Evolutionary conservation across 805 yeast species (phyloP).

Genomic region (Candida glaebosa): DNA sequence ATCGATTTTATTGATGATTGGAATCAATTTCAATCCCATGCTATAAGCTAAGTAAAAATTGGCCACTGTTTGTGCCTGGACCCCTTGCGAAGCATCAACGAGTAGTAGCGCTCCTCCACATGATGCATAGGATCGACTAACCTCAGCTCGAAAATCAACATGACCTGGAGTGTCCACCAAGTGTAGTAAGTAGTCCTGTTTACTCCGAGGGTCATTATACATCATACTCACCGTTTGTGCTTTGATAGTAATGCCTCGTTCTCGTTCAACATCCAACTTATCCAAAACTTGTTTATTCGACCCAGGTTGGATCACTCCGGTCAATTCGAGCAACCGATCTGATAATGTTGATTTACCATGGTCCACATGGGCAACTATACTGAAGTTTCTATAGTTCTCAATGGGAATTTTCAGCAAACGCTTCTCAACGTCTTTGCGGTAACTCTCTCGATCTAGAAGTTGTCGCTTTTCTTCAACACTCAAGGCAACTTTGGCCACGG

Average conservation of each 20-base stretch:
- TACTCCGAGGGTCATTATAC: conserved; percentile 53
- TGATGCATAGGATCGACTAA: conserved; percentile 88
- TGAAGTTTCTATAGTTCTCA: conserved; percentile 80
- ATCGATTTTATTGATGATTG: conserved; percentile 90
- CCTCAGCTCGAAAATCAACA: conserved; percentile 93
- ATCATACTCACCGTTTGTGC: conserved; percentile 97
- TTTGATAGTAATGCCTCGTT: conserved; percentile 93
- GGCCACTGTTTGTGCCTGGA: conserved; percentile 98
- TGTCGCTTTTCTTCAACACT: conserved; percentile 21
- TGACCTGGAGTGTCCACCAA: conserved; percentile 98
- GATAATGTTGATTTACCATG: conserved; percentile 87
- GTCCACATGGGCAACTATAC: conserved; percentile 95
- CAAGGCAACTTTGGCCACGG: background rate
- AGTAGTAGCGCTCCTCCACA: conserved; percentile 90
- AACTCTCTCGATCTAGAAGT: conserved; percentile 30
- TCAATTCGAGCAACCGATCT: conserved; percentile 81
- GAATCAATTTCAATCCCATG: conserved; percentile 75
- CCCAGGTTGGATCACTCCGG: conserved; percentile 82
- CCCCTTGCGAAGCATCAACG: conserved; percentile 95
- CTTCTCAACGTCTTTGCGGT: conserved; percentile 38
- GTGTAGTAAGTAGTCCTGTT: conserved; percentile 78
- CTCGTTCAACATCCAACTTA: conserved; percentile 89
- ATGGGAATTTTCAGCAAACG: conserved; percentile 78
- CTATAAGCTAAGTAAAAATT: conserved; percentile 88
- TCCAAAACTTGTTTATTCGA: conserved; percentile 81